Evolutionary conservation across 768 basidiomycete genomes (phyloP), one percentile per base, ranked within the genome.

Genomic region (Boletellus ananiceps): DNA sequence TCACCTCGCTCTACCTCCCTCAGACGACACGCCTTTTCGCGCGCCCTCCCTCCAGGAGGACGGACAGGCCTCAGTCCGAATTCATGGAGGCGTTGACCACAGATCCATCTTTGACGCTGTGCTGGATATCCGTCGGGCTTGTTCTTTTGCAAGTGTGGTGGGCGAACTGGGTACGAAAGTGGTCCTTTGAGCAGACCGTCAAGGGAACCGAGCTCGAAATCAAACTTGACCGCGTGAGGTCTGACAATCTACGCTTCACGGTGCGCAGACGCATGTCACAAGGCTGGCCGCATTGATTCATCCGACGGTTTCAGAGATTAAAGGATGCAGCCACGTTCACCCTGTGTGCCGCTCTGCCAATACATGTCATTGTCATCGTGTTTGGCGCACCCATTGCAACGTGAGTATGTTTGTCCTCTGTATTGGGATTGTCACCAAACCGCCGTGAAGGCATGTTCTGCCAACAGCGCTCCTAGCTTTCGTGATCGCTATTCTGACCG

Each of bases 341-440:
- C 0, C 41, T 81, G 3, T 66, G 69, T 9, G 67, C 70, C 1
- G 74, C 86, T 2, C 33, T 79, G 11, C 57, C 69, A 11, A 65
- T 80, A n/a, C 74, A 84, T 52, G 57, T 63, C 39, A 44, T 81
- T 2, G 56, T 84, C 0, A 66, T 92, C 14, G 60, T 88, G 14
- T 84, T 95, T 54, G 92, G 93, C 0, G 89, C 92, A 9, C 86
- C 89, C 4, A 55, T 86, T 14, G 54, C 71, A 27, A 79, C 76
- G 85, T 85, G 59, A 54, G 61, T 63, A n/a, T 15, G 1, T 25
- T 23, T 23, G 12, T 50, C 31, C 43, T 11, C n/a, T 27, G 4
- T 32, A 29, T 13, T 21, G 6, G 7, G 40, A 18, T 34, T 35
- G 5, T 15, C 34, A 43, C 18, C 46, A 15, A 63, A 32, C 15